These are phyloP conservation scores for Cryphonectria naterciae DNA, from an alignment of 2,329 filamentous ascomycete genomes.

Conservation along the genomic window DNA sequence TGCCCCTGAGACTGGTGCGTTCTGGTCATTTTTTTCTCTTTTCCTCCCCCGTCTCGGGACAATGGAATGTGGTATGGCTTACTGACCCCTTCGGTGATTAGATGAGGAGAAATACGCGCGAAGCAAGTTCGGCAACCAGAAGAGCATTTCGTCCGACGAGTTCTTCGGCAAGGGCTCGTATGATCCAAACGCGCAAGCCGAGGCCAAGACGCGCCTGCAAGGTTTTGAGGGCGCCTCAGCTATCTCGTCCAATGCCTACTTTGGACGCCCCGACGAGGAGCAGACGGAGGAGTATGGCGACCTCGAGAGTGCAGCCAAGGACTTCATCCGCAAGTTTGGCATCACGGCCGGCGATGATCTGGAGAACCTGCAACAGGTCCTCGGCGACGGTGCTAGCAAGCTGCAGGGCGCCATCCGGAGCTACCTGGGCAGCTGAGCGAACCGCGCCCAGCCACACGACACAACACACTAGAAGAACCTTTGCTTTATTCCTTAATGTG, in stretches of 20 bases:
- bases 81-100: constrained; percentile 39
- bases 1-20: constrained; percentile 64
- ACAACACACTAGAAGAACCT: neutral
- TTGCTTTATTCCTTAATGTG: neutral
- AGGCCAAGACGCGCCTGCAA: constrained; percentile 85
- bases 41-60: neutral
- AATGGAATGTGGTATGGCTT: neutral
- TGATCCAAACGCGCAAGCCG: constrained; percentile 77
- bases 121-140: constrained; percentile 87
- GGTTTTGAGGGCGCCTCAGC: constrained; percentile 90
- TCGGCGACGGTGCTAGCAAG: constrained; percentile 84
- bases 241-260: constrained; percentile 97
- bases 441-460: neutral
- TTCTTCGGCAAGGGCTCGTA: constrained; percentile 93
- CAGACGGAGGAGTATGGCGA: constrained; percentile 81
- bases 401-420: constrained; percentile 76
- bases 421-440: constrained; percentile 62
- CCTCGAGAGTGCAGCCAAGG: constrained; percentile 89
- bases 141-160: constrained; percentile 96
- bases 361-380: constrained; percentile 80
- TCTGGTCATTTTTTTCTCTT: constrained; percentile 7
- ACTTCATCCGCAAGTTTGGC: constrained; percentile 93
- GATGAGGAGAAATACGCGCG: constrained; percentile 81
- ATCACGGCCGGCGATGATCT: constrained; percentile 95
- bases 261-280: constrained; percentile 85